Evolutionary conservation across 495 filamentous ascomycete species (phyloP), one percentile per base, ranked within the genome.

Genomic region (Bacidia rubella): DNA sequence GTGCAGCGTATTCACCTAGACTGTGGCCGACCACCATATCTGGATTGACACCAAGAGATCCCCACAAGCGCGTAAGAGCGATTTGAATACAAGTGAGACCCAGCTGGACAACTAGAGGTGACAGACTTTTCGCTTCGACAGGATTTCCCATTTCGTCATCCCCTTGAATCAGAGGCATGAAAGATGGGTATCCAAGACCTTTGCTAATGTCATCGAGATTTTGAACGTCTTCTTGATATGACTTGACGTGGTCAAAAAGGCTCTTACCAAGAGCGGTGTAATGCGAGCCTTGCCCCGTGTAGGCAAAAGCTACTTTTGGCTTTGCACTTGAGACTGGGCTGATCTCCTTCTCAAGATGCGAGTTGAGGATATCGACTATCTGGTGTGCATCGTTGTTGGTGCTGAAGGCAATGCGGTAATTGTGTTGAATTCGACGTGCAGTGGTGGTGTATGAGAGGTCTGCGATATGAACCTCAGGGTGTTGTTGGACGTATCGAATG

Each of bases 21-120:
- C 87, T 93, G 69, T 96, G 90, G 21, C 90, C 90, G 32, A 95
- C 70, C 2, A 94, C 86, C 38, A 80, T 83, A 48, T 75, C 71
- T 19, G 89, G 89, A 21, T 66, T 77, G 53, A 93, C 74, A 32
- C 86, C 89, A 75, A 87, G 83, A 7, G 86, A 82, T 20, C 59
- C 66, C 89, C 89, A 95, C 52, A 88, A 76, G 46, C 79, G 80
- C 21, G 86, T 81, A 47, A 93, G 71, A 2, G 89, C 87, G 76
- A 95, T 90, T 65, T 95, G 85, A 54, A 93, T 77, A 55, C 80
- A 87, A 19, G 77, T 77, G 24, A 87, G 74, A 21, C 83, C 86
- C 26, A 93, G 73, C 63, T 95, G 89, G 5, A 86, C 78, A 21
- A 86, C 75, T 22, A 87, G 74, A 2, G 88, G 86, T 15, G 84